Conservation (phyloP, 2,329 filamentous ascomycete genomes). For the Cladophialophora psammophila region DNA sequence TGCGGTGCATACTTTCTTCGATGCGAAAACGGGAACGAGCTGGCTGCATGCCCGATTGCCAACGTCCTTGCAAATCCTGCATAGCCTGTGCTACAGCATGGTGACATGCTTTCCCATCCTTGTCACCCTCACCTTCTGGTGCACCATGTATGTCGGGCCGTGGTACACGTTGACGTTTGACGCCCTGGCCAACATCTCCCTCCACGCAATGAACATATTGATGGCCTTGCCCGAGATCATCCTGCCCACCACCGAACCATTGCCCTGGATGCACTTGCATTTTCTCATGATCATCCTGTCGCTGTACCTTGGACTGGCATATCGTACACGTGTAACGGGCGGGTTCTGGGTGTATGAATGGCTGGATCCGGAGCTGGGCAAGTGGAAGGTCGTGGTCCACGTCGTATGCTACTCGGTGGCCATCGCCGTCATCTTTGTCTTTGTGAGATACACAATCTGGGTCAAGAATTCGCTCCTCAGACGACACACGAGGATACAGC, state of each 20-base stretch:
- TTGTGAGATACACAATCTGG: constrained; percentile 5
- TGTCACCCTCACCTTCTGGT: constrained; percentile 76
- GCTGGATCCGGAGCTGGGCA: constrained; percentile 63
- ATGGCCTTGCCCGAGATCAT: constrained; percentile 80
- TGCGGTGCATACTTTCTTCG: neutral
- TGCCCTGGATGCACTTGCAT: constrained; percentile 70
- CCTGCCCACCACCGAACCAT: constrained; percentile 69
- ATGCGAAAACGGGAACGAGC: neutral
- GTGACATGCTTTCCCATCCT: constrained; percentile 70
- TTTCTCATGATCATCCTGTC: constrained; percentile 73
- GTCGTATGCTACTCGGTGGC: neutral
- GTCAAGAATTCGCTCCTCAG: constrained; percentile 3
- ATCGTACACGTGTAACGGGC: constrained; percentile 72
- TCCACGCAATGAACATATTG: constrained; percentile 75
- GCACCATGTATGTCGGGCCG: constrained; percentile 59
- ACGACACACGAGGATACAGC: neutral
- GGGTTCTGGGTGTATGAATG: constrained; percentile 80
- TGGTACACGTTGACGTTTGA: constrained; percentile 62
- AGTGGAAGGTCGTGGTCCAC: neutral
- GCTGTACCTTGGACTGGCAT: constrained; percentile 77
- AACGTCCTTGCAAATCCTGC: neutral
- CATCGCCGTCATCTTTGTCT: constrained; percentile 2
- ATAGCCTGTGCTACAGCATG: constrained; percentile 59
- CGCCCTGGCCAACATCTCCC: constrained; percentile 65
- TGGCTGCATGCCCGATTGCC: neutral